Evolutionary conservation across 495 filamentous ascomycete species (phyloP), one percentile per base, ranked within the genome.

Genomic region (Tuber umbilicatum): DNA sequence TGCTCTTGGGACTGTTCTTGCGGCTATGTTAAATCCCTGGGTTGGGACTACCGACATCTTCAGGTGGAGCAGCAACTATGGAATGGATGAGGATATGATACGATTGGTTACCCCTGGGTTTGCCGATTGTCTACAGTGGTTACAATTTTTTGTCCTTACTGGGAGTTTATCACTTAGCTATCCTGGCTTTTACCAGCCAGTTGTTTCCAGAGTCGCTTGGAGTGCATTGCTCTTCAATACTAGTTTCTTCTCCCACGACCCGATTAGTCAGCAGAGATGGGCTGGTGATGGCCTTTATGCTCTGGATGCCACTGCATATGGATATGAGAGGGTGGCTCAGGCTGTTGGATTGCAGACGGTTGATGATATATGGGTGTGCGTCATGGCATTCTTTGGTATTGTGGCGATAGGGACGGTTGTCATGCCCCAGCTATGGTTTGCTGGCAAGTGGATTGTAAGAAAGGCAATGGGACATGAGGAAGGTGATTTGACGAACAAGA

Each of bases 41-140:
- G 81, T 79, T 71, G 94, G 95, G 45, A 92, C 93, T 16, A 89
- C 88, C 5, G 92, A 98, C 83, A 86, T 91, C 16, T 97, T 98
- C 82, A 89, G 90, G 73, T 99, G 94, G 92, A 94, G 92, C 35
- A 97, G 92, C 82, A 98, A 98, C 81, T 97, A 94, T 82, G 96
- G 95, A 41, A 90, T 94, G 78, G 96, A 99, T 77, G 91, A 92
- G 68, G 95, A 99, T 83, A 86, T 97, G 73, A 86, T 99, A 60
- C 91, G 95, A 42, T 85, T 98, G 45, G 93, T 99, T 35, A 99
- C 95, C 12, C 95, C 95, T 21, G 95, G 95, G 0, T 99, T 99
- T 82, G 94, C 93, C 17, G 95, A 99, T 79, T 99, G 95, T 83
- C 88, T 99, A 42, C 94, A 99, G 84, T 99, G 98, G 82, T 91